Conservation (phyloP, 495 filamentous ascomycete genomes). For the Parachaetomium inaequale region DNA sequence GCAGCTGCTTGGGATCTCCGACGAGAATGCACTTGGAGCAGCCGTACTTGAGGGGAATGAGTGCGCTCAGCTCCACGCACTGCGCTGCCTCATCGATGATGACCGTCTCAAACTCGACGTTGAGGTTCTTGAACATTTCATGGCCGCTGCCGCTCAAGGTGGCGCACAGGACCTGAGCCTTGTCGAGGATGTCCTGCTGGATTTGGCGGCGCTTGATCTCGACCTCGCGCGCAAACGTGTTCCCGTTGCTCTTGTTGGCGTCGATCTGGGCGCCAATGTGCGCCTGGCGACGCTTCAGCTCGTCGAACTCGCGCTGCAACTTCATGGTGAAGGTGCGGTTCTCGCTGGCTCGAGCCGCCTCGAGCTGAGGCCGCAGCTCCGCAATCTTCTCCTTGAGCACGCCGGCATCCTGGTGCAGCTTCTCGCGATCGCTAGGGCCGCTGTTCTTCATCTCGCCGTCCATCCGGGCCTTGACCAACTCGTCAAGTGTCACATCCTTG, state of each 20-base stretch:
- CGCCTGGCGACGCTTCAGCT: slow-evolving; percentile 67
- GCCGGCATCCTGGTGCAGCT: slow-evolving; percentile 79
- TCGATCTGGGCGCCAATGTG: slow-evolving; percentile 78
- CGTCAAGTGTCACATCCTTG: slow-evolving; percentile 88
- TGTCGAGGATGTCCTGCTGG: slow-evolving; percentile 86
- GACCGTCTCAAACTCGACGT: slow-evolving; percentile 96
- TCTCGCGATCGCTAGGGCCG: slow-evolving; percentile 60
- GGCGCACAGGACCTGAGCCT: slow-evolving; percentile 88
- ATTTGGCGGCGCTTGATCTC: slow-evolving; percentile 79
- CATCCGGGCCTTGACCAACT: slow-evolving; percentile 75
- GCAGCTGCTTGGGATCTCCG: slow-evolving; percentile 94
- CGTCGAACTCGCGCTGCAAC: slow-evolving; percentile 72
- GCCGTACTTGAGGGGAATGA: slow-evolving; percentile 96
- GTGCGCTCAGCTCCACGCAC: slow-evolving; percentile 92
- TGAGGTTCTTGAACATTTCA: slow-evolving; percentile 93
- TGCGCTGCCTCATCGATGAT: slow-evolving; percentile 98
- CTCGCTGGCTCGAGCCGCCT: slow-evolving; percentile 63
- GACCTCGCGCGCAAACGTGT: slow-evolving; percentile 68
- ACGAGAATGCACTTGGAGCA: slow-evolving; percentile 96
- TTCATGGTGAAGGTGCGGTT: slow-evolving; percentile 54
- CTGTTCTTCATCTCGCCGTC: slow-evolving; percentile 48
- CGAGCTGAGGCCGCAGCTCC: slow-evolving; percentile 61
- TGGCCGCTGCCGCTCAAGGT: slow-evolving; percentile 94
- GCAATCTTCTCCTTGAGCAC: slow-evolving; percentile 67
- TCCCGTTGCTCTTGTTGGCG: slow-evolving; percentile 75